Conservation (phyloP, 1,284 basidiomycete genomes). For the Hymenochaete sp. region DNA sequence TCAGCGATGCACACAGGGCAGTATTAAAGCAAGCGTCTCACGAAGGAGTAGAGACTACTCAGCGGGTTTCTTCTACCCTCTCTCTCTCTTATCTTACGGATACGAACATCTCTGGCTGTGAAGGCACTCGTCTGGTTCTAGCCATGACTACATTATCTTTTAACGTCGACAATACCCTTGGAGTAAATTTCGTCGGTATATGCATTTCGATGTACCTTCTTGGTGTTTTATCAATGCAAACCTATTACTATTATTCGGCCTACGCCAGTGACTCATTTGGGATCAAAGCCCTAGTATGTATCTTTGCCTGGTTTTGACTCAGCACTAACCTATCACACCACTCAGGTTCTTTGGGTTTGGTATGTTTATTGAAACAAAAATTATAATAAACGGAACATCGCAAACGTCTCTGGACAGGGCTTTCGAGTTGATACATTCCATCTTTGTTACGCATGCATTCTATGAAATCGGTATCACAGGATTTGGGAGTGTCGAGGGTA, state of each 20-base stretch:
- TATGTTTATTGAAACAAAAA: background rate
- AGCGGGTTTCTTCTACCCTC: no score
- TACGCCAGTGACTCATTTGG: background rate
- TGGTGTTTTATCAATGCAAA: conserved; percentile 1
- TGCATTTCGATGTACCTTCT: conserved; percentile 1
- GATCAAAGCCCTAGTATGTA: background rate
- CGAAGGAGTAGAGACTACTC: no score
- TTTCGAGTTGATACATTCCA: conserved; percentile 3
- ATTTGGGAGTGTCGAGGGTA: conserved; percentile 1
- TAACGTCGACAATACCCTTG: conserved; percentile 1
- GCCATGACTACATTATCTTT: no score
- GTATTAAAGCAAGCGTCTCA: no score
- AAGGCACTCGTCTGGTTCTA: no score
- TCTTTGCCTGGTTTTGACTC: background rate
- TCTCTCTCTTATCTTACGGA: no score
- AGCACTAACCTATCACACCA: background rate
- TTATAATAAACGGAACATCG: background rate
- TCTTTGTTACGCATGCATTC: conserved; percentile 2
- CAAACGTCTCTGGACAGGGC: background rate
- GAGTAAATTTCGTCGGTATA: background rate
- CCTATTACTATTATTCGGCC: conserved; percentile 3
- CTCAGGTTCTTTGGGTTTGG: conserved; percentile 4
- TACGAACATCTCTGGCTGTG: no score
- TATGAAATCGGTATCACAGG: background rate
- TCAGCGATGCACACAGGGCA: no score